A percentile compares a stretch with the other conserved stretches of the same genome.
These are phyloP conservation scores for Aspergillus clavatus DNA, from an alignment of 2,329 filamentous ascomycete genomes.

Conservation along the genomic window DNA sequence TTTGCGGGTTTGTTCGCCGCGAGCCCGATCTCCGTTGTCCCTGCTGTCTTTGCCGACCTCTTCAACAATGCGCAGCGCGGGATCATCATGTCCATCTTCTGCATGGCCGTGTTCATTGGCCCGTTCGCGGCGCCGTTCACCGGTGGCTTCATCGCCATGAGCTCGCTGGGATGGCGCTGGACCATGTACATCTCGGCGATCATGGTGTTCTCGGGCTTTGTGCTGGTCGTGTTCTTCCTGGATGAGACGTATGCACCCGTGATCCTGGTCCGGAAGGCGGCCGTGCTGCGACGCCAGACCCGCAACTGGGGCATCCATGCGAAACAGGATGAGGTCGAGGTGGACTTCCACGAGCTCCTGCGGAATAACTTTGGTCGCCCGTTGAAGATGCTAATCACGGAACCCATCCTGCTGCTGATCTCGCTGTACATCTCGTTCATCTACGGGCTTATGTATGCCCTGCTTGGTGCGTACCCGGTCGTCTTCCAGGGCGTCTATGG, in stretches of 20 bases:
- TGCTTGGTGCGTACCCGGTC: constrained; percentile 29
- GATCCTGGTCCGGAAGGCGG: constrained; percentile 36
- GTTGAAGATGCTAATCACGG: constrained; percentile 36
- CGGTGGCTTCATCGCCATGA: constrained; percentile 49
- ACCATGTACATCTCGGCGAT: constrained; percentile 50
- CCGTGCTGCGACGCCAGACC: constrained; percentile 49
- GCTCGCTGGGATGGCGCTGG: constrained; percentile 49
- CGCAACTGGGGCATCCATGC: constrained; percentile 59
- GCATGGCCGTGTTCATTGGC: constrained; percentile 48
- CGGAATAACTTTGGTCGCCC: constrained; percentile 47
- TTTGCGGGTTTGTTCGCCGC: constrained; percentile 46
- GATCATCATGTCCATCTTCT: constrained; percentile 46
- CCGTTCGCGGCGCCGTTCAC: constrained; percentile 49
- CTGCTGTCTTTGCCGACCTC: constrained; percentile 46
- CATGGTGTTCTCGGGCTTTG: constrained; percentile 49
- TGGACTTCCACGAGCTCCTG: constrained; percentile 47
- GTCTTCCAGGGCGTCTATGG: constrained; percentile 29
- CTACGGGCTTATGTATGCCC: constrained; percentile 31
- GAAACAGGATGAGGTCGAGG: constrained; percentile 50
- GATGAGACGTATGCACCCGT: constrained; percentile 52
- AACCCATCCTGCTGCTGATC: constrained; percentile 37
- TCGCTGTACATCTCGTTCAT: constrained; percentile 32
- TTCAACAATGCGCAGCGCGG: constrained; percentile 45
- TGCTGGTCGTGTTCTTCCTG: constrained; percentile 39
- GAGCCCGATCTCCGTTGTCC: constrained; percentile 42